A percentile compares a stretch with the other conserved stretches of the same genome.
Evolutionary conservation across 169 alveolate genomes (phyloP).

Genomic region (Plasmodium relictum): DNA sequence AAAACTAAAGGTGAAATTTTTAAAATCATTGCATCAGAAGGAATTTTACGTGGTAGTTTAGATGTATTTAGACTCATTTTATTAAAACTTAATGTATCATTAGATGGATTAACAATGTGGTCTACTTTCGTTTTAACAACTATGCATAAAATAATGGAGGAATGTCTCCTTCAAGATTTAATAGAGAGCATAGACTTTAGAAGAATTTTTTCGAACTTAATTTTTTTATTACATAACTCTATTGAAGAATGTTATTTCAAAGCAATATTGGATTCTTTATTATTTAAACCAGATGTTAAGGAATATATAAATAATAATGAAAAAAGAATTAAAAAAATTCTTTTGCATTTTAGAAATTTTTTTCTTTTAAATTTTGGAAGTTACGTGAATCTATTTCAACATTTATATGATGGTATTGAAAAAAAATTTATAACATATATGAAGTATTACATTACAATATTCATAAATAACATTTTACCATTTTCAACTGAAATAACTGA

Average conservation of each 20-base stretch:
- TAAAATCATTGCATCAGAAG: conserved; percentile 38
- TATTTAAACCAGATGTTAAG: conserved; percentile 12
- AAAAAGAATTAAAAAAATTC: conserved; percentile 34
- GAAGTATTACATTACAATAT: conserved; percentile 43
- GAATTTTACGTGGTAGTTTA: conserved; percentile 39
- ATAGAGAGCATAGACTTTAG: conserved; percentile 56
- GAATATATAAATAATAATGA: conserved; percentile 45
- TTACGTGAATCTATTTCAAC: conserved; percentile 58
- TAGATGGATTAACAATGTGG: conserved; percentile 25
- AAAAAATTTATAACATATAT: conserved; percentile 34
- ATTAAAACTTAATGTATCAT: conserved; percentile 52
- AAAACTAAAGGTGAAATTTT: conserved; percentile 17
- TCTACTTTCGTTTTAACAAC: conserved; percentile 16
- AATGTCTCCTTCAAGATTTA: conserved; percentile 28
- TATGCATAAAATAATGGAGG: conserved; percentile 25
- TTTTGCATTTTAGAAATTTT: conserved; percentile 47
- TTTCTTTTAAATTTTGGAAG: conserved; percentile 67
- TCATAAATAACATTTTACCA: conserved; percentile 51
- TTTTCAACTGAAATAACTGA: conserved; percentile 31
- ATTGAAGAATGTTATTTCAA: conserved; percentile 62
- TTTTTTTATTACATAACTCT: conserved; percentile 40
- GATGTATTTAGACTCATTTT: conserved; percentile 24
- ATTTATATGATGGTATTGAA: conserved; percentile 63
- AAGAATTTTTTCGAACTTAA: conserved; percentile 40
- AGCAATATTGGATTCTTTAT: conserved; percentile 31